Evolutionary conservation across 306 rosid species (phyloP), one percentile per base, ranked within the genome.

Genomic region (Fragaria ananassa): DNA sequence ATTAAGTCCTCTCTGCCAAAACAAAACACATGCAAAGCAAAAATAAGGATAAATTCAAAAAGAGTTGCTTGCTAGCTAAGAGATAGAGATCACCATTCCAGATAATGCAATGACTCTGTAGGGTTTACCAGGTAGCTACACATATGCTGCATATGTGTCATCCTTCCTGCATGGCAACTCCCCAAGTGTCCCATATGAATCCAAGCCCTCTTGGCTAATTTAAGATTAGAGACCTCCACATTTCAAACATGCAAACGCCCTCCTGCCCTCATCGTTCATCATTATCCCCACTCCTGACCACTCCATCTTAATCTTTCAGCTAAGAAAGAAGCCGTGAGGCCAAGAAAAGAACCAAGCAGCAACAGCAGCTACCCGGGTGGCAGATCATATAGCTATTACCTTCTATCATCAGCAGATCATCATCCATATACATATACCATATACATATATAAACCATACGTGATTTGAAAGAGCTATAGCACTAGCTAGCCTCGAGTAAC

Each of bases 181-280:
- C 14, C 78, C 91, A 93, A 68, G 83, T 93, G 98, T 91, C 91
- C 78, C 77, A 41, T 47, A 27, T 4, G 31, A 13, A 39, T 75
- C 74, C 77, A 57, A 21, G 69, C n/a, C 65, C 61, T 54, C 64
- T 81, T 44, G 75, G 75, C 71, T 70, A 74, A 71, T 86, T 82
- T 82, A 88, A 85, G 76, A 83, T 73, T 42, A 50, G 10, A 29
- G 73, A 19, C 85, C 86, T 79, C 82, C 87, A 91, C 91, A 82
- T 82, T 76, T 82, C 89, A 79, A 10, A 80, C 93, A 91, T 89
- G 98, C 97, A 88, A 73, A 81, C 60, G 21, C 31, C 69, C 72
- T 53, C 37, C 27, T 74, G 27, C 42, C 60, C 15, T 17, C 19
- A 51, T n/a, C 34, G 11, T 62, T 44, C 13, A 60, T 70, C 71